Base-by-base conservation (phyloP, 768 basidiomycete genomes). In the Pleurotus djamor region DNA sequence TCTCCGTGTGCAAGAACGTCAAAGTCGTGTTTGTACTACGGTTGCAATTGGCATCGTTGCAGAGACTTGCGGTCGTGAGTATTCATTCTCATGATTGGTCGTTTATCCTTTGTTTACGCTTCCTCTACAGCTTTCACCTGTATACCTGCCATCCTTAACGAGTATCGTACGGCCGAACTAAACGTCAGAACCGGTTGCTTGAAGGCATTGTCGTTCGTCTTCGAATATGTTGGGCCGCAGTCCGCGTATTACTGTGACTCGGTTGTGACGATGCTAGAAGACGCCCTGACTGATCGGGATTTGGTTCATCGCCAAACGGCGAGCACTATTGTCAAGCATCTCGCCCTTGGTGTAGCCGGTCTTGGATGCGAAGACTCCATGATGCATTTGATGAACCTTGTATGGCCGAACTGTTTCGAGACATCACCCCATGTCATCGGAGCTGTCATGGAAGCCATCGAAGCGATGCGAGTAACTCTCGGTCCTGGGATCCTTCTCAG, bases 341-440 rank as follows among this genome's bases (percentile, higher is more conserved):
- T 99, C 48, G 94, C 97, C 3, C 84, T 99, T 34, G 97, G 97
- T 45, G 95, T 97, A 5, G 96, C 97, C 0, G 97, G 97, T 48
- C 83, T 98, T 32, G 96, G 97, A 0, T 96, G 94, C 66, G 97
- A 99, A 75, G 97, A 99, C 74, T 96, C 96, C 10, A 92, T 98
- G 86, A 83, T 94, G 55, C 97, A 99, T 69, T 75, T 98, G 51
- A 93, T 98, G 89, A 99, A 99, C 71, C 84, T 99, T 32, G 92
- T 98, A 12, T 98, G 96, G 96, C 97, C 97, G 1, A 98, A 98
- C 70, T 96, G 95, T 73, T 98, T 98, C 72, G 96, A 98, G 78
- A 96, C 96, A 1, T 94, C 91, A 12, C 97, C 97, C 4, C 97
- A 99, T 75, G 96, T 99, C 61, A 98, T 98, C 62, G 94, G 94